phyloP scores from a whole-genome alignment of 225 moss, liverwort and hornwort species.

The Physcomitrellopsis africana region DNA sequence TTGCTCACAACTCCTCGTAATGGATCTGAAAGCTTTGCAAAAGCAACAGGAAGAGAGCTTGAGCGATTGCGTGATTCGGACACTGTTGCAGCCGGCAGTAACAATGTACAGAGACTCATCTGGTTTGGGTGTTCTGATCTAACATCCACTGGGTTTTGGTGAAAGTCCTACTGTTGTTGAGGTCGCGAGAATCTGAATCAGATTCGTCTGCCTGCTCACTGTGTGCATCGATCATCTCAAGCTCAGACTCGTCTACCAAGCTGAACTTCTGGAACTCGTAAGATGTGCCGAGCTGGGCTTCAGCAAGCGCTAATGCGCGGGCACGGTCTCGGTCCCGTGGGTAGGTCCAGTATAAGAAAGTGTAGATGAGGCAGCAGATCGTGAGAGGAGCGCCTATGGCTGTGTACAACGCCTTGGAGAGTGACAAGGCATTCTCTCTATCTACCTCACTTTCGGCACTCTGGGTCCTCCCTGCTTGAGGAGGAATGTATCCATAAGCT shows the following conservation, averaged over 20 bases:
- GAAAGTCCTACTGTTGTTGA: too few relatives aligned
- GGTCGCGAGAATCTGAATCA: too few relatives aligned
- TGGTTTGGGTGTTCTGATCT: too few relatives aligned
- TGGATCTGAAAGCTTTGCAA: too few relatives aligned
- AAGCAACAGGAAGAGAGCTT: too few relatives aligned
- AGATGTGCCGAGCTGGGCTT: conserved; percentile 31
- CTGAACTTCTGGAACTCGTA: conserved; percentile 52
- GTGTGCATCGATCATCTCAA: conserved; percentile 49
- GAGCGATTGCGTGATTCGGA: too few relatives aligned
- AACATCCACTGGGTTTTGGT: too few relatives aligned
- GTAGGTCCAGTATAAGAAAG: conserved; percentile 87
- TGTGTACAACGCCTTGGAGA: conserved; percentile 87
- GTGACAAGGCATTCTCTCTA: conserved; percentile 70
- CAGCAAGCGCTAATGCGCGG: conserved; percentile 43
- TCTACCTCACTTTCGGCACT: conserved; percentile 49
- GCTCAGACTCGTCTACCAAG: conserved; percentile 55
- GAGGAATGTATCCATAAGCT: conserved; percentile 74
- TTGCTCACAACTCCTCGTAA: too few relatives aligned
- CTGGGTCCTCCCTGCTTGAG: conserved; percentile 37
- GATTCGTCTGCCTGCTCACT: conserved; percentile 42
- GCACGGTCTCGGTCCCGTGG: conserved; percentile 84
- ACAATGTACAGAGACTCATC: too few relatives aligned
- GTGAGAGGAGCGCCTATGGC: conserved; percentile 69
- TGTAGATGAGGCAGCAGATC: conserved; percentile 81
- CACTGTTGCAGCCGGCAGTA: too few relatives aligned